These are phyloP conservation scores for Microsporum ferrugineum DNA, from an alignment of 2,329 filamentous ascomycete genomes.

Conservation along the genomic window DNA sequence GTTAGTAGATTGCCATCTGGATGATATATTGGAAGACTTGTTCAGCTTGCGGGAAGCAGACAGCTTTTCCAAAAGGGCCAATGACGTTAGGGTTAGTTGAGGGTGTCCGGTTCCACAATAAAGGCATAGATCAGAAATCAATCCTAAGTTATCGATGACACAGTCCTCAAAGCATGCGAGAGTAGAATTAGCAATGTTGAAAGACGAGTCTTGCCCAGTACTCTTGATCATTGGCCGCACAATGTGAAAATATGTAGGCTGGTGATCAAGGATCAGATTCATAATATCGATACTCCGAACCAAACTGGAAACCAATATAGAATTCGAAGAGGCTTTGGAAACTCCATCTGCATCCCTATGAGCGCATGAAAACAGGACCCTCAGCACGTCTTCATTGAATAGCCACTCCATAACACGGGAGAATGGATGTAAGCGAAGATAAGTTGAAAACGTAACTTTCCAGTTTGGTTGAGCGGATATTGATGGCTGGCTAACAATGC, in stretches of 20 bases:
- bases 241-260: conserved; percentile 83
- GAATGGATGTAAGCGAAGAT: conserved; percentile 83
- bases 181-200: conserved; percentile 59
- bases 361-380: conserved; percentile 63
- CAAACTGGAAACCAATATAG: conserved; percentile 68
- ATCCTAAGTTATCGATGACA: conserved; percentile 63
- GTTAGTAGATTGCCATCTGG: conserved; percentile 57
- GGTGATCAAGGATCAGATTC: conserved; percentile 69
- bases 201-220: conserved; percentile 48
- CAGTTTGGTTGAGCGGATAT: conserved; percentile 66
- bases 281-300: conserved; percentile 74
- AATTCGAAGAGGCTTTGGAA: conserved; percentile 60
- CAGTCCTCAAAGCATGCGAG: conserved; percentile 89
- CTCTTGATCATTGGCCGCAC: conserved; percentile 66
- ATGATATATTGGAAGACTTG: conserved; percentile 53
- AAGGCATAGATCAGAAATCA: conserved; percentile 72
- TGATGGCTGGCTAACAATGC: conserved; percentile 68
- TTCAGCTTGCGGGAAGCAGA: conserved; percentile 73
- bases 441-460: conserved; percentile 54
- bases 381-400: conserved; percentile 82
- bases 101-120: conserved; percentile 80
- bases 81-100: conserved; percentile 64
- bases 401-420: conserved; percentile 95
- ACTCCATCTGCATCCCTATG: conserved; percentile 66
- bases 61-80: conserved; percentile 75